Conservation (phyloP, 306 rosid species). For the Prunus mume region DNA sequence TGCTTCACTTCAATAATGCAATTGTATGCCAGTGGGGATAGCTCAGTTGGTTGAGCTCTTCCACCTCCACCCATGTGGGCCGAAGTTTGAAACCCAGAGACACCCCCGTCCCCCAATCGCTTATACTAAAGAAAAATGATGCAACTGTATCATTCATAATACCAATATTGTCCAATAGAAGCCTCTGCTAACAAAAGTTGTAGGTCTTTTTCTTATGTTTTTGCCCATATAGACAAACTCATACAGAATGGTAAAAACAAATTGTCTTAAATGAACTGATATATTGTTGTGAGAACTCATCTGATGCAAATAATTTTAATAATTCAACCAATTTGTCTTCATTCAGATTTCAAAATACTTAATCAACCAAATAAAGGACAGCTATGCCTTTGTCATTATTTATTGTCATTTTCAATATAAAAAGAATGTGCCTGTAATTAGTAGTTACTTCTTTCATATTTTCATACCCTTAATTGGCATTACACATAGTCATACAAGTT, state of each 20-base stretch:
- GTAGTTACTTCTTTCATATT: constrained; percentile 35
- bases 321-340: constrained; percentile 37
- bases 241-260: not conserved
- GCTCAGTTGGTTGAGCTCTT: no score
- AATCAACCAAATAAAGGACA: constrained; percentile 28
- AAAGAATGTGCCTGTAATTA: constrained; percentile 32
- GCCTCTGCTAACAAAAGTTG: not conserved
- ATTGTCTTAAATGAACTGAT: not conserved
- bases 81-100: no score
- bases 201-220: constrained; percentile 1
- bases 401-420: constrained; percentile 31
- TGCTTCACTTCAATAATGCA: not conserved
- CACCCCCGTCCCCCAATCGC: no score
- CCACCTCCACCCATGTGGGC: no score
- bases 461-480: constrained; percentile 1
- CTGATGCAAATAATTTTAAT: constrained; percentile 22
- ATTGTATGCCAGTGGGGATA: no score
- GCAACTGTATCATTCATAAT: not conserved
- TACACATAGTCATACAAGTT: constrained; percentile 5
- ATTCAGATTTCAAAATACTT: constrained; percentile 33
- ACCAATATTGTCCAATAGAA: not conserved
- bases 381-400: constrained; percentile 40
- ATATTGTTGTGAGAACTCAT: constrained; percentile 3
- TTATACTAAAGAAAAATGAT: no score
- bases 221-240: constrained; percentile 6